Evolutionary conservation across 2,329 filamentous ascomycete genomes (phyloP), one percentile per base, ranked within the genome.

Genomic region (Basipetospora sp.): DNA sequence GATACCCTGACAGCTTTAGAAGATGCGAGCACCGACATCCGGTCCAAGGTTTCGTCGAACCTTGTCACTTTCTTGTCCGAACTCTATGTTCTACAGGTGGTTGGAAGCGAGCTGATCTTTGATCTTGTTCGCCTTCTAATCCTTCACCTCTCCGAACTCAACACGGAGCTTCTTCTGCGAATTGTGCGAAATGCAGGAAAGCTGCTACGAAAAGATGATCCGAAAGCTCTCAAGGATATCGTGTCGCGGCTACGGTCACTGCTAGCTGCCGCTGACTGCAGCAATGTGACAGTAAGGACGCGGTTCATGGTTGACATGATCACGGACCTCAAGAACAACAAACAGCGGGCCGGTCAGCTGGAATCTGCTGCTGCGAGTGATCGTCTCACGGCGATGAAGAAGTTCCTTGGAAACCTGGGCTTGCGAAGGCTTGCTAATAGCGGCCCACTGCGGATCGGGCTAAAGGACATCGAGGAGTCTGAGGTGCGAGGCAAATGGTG

Each of bases 251-350:
- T 96, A 41, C 82, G 84, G 45, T 76, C 78, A 16, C 74, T 78
- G 1, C 71, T 87, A 3, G 64, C 73, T 1, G 76, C 74, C 42
- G 62, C 69, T 26, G 82, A 80, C 4, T 74, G 82, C 48, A 63
- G 64, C 10, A 80, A 76, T 15, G 63, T 94, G 19, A 88, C 86
- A 2, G 82, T 87, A 8, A 77, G 90, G 40, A 94, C 88, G 1
- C 92, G 82, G 47, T 94, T 94, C 59, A 96, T 96, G 87, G 82
- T 98, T 36, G 88, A 96, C 51, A 90, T 81, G 1, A 94, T 98
- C 55, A 85, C 82, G 42, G 84, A 94, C 49, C 67, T 98, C 20
- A 94, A 94, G 55, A 94, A 93, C 63, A 94, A 90, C 58, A 84
- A 84, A 42, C 69, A 87, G 51, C 94, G 88, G 56, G 76, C 78